Evolutionary conservation across 2,329 filamentous ascomycete species (phyloP), one percentile per base, ranked within the genome.

Genomic region (Cladobotryum mycophilum): DNA sequence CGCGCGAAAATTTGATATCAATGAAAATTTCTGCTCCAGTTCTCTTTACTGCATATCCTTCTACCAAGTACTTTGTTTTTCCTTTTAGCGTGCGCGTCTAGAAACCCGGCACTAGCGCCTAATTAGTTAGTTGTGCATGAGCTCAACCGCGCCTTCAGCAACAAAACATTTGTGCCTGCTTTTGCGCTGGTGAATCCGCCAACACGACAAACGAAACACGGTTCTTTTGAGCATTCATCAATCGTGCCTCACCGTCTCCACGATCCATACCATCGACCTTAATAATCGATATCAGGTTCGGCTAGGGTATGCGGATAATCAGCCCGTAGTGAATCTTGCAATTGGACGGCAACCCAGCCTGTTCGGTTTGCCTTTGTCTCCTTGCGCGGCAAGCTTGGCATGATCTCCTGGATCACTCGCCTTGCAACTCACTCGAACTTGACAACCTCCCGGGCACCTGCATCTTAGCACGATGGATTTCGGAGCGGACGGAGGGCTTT

Each of bases 11-110:
- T 60, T 61, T 60, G 52, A 46, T 43, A 38, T 43, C 33, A 45
- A 53, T n/a, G 15, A 42, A 36, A 36, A 40, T 45, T 46, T 49
- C 36, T 34, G 30, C 36, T 9, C 36, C 18, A 33, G 22, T 11
- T 53, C 55, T 55, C 48, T 59, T 64, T 58, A 49, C 15, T 62
- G 58, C 61, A 65, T 65, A 63, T 61, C 52, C 17, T 45, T 55
- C 7, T 58, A 59, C 20, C 37, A 33, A n/a, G 18, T 40, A 2
- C 35, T 22, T 7, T 14, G 20, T 20, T 20, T 20, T 20, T 20
- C 20, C 20, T 35, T 20, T 40, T 18, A 42, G 40, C 13, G 40
- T 41, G 35, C 15, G 30, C 38, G 44, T 38, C 36, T 14, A 45
- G 40, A 42, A 18, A 11, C 18, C 20, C 20, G 40, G 43, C 43